Percentiles rank a stretch among this genome's conserved stretches.
Evolutionary conservation across 2,329 filamentous ascomycete genomes (phyloP).

Genomic region (Stagonosporopsis rhizophila): DNA sequence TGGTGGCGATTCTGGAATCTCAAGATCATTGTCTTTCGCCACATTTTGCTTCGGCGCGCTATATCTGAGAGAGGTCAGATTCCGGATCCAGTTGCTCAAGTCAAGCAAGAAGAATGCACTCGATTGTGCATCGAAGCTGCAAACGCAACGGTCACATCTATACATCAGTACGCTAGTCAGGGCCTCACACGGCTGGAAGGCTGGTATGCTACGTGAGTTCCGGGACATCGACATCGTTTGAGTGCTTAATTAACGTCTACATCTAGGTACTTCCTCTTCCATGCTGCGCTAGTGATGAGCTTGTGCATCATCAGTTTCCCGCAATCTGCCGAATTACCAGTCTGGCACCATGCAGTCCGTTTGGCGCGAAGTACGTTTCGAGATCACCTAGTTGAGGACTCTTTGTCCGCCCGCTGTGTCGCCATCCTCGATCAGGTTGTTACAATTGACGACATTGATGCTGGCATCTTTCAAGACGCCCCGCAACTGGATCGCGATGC

Average conservation of each 20-base stretch:
- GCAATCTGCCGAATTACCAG: constrained; percentile 18
- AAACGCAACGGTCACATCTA: constrained; percentile 32
- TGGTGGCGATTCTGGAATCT: constrained; percentile 41
- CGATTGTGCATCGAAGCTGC: constrained; percentile 35
- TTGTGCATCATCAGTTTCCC: constrained; percentile 38
- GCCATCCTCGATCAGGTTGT: constrained; percentile 36
- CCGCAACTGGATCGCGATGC: constrained; percentile 28
- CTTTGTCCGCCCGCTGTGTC: constrained; percentile 35
- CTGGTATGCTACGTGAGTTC: constrained; percentile 38
- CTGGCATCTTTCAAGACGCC: constrained; percentile 26
- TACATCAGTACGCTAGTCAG: constrained; percentile 30
- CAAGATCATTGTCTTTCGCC: constrained; percentile 36
- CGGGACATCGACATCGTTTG: background rate
- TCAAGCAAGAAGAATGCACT: constrained; percentile 32
- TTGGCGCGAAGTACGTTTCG: constrained; percentile 31
- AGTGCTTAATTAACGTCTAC: background rate
- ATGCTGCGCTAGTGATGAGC: constrained; percentile 33
- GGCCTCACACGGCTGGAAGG: constrained; percentile 32
- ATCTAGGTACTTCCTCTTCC: constrained; percentile 34
- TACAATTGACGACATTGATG: constrained; percentile 26
- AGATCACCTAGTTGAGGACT: constrained; percentile 31
- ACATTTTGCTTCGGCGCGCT: constrained; percentile 32
- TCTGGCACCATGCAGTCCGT: constrained; percentile 33
- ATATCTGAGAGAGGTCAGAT: constrained; percentile 33
- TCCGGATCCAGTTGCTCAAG: constrained; percentile 24